Evolutionary conservation across 2,329 filamentous ascomycete genomes (phyloP), one percentile per base, ranked within the genome.

Genomic region (Volutella citrinella): DNA sequence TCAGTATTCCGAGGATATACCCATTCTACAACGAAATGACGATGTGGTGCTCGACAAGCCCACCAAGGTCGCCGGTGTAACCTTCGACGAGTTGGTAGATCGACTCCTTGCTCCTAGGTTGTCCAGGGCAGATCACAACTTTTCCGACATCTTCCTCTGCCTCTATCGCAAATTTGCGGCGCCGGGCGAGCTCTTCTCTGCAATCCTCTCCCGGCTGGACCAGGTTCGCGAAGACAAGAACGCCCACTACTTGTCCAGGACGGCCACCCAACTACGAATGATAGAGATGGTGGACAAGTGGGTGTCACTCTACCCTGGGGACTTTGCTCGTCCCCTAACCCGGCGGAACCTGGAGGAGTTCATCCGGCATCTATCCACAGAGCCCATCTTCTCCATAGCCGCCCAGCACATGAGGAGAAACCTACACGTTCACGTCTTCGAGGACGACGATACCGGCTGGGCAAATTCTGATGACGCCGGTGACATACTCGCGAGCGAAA

Each of bases 361-460:
- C 52, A 82, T 95, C 21, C 65, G 69, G 13, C 76, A 82, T 24
- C 67, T 97, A n/a, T 76, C 86, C 15, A 76, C 75, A 6, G 85
- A 87, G 44, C 82, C 87, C 9, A 84, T 94, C 31, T 95, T 94
- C 60, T 80, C 86, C 14, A 81, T 87, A 13, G 87, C 90, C 4
- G 86, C 88, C 5, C 83, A 87, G 48, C 88, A 96, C 55, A 93
- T 98, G 65, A 76, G 80, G 14, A 74, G 76, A n/a, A 82, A 86
- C 49, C 68, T 97, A 12, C 84, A 90, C 27, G 71, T 74, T 30
- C 72, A 70, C 38, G 82, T 89, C 3, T 69, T 78, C 6, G 86
- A 95, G 52, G 90, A 97, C 55, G 93, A 97, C 52, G 91, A 98
- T 56, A 85, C 85, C 0, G 82, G 85, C 10, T 98, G 93, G 93